Percentiles rank a stretch among this genome's conserved stretches.
These are phyloP conservation scores for Penicillium sumatraense DNA, from an alignment of 2,329 filamentous ascomycete genomes.

Conservation along the genomic window DNA sequence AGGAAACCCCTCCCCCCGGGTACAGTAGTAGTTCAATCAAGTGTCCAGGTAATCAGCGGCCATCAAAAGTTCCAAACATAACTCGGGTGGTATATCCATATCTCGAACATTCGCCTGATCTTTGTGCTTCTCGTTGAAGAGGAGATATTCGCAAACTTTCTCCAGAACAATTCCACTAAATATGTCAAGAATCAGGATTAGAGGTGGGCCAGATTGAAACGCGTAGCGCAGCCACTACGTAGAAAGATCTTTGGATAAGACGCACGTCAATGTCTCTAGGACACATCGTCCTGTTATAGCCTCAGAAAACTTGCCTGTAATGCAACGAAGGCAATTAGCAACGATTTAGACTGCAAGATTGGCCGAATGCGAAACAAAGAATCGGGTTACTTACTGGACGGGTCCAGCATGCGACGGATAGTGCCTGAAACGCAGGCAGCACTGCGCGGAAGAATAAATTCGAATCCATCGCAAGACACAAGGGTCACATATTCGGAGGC, in stretches of 20 bases:
- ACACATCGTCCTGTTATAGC: constrained; percentile 61
- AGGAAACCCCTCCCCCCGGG: too few species aligned
- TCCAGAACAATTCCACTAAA: constrained; percentile 65
- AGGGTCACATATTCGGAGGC: constrained; percentile 64
- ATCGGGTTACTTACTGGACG: constrained; percentile 55
- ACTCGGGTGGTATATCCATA: constrained; percentile 68
- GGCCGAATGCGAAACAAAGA: background rate
- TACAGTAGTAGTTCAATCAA: too few species aligned
- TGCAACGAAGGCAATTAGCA: constrained; percentile 1
- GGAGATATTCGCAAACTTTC: constrained; percentile 72
- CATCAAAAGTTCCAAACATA: constrained; percentile 69
- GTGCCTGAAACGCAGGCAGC: constrained; percentile 65
- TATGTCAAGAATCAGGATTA: constrained; percentile 6
- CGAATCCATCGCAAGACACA: constrained; percentile 66
- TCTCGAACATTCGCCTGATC: constrained; percentile 65
- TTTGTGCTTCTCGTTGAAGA: constrained; percentile 69
- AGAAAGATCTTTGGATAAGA: background rate
- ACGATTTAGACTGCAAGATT: background rate
- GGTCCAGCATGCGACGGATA: constrained; percentile 67
- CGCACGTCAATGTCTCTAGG: constrained; percentile 65
- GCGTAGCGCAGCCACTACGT: background rate
- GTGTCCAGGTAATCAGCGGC: constrained; percentile 69
- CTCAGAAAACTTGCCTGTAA: constrained; percentile 64
- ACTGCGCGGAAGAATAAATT: constrained; percentile 66
- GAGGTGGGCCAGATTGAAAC: background rate